Evolutionary conservation across 257 asterid species (phyloP).

Genomic region (Solanum phureja): DNA sequence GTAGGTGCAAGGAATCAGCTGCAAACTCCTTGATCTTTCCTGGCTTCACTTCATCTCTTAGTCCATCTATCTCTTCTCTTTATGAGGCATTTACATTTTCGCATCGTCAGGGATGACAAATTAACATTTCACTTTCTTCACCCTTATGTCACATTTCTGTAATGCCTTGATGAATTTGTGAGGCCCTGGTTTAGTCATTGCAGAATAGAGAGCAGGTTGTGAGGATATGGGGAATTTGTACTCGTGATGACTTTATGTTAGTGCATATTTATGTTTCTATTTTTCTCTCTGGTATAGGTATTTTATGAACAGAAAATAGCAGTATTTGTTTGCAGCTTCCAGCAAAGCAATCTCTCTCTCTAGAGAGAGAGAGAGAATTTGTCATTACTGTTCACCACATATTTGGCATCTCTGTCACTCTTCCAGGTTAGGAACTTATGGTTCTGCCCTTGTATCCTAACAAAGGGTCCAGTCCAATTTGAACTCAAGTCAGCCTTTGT

Average conservation of each 20-base stretch:
- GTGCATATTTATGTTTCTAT: background rate
- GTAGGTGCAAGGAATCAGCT: background rate
- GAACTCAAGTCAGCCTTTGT: background rate
- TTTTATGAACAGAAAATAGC: background rate
- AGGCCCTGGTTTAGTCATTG: background rate
- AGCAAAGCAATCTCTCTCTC: background rate
- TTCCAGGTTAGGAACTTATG: background rate
- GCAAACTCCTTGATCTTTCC: background rate
- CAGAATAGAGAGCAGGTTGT: background rate
- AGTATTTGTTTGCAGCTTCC: background rate
- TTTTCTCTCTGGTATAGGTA: background rate
- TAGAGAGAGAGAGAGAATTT: background rate
- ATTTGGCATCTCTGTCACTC: background rate
- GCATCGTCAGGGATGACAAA: background rate
- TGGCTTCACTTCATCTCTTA: background rate
- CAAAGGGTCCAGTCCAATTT: background rate
- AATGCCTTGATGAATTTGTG: background rate
- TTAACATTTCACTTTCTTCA: background rate
- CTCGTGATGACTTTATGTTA: background rate
- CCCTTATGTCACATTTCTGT: background rate
- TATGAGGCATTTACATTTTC: background rate
- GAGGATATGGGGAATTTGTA: background rate
- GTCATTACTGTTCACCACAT: background rate
- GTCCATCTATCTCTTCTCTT: background rate
- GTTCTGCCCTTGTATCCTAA: background rate